Conservation (phyloP, 2,329 filamentous ascomycete genomes). For the Trichoderma sp. region DNA sequence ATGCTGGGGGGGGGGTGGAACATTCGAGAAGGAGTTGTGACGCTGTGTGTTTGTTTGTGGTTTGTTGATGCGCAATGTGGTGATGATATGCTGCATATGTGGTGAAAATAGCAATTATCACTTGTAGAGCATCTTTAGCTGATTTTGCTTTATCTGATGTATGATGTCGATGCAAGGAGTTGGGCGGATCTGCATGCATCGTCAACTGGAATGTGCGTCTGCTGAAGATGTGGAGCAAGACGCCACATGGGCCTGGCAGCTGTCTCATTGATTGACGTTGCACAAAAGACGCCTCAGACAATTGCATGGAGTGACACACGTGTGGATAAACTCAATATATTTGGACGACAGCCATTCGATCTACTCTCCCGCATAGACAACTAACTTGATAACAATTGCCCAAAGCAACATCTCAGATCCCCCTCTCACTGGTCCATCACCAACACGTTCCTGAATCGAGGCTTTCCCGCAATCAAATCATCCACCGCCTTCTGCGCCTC, state of each 20-base stretch:
- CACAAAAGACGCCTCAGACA: too few relatives aligned
- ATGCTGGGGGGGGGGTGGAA: conserved; percentile 11
- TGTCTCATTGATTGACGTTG: too few relatives aligned
- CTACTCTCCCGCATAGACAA: neutral
- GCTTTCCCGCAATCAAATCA: conserved; percentile 39
- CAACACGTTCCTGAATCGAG: conserved; percentile 45
- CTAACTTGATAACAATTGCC: neutral
- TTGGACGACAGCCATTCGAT: neutral
- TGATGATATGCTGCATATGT: neutral
- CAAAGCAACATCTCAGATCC: neutral
- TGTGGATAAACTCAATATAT: neutral
- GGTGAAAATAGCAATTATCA: neutral
- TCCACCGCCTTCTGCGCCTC: conserved; percentile 47
- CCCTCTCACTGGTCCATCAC: conserved; percentile 33
- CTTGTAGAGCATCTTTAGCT: neutral
- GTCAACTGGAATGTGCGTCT: neutral
- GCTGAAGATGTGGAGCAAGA: neutral
- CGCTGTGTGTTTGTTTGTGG: neutral
- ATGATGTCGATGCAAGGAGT: neutral
- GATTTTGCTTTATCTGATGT: neutral
- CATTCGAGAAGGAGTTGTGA: neutral
- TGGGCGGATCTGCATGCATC: neutral
- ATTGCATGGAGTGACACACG: neutral
- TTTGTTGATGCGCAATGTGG: accelerated
- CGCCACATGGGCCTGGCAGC: neutral